Conservation (phyloP, 2,329 filamentous ascomycete species). For the Trichoderma polysporum region DNA sequence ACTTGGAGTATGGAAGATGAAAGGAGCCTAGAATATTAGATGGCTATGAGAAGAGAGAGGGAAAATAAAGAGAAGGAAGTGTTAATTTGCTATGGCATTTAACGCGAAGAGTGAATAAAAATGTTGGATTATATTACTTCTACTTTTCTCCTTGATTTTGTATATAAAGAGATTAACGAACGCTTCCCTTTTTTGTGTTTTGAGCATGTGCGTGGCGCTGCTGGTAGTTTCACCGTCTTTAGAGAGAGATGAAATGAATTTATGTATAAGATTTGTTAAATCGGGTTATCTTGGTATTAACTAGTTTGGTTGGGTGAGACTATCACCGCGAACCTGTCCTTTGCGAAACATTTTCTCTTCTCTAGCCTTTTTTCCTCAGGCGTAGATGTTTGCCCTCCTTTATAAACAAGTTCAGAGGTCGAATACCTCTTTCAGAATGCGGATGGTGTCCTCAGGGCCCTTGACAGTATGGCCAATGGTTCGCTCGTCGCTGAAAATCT, state of each 20-base stretch:
- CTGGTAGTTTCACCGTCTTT: neutral
- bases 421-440: slow-evolving; percentile 78
- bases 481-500: slow-evolving; percentile 81
- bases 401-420: slow-evolving; percentile 47
- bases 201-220: neutral
- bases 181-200: neutral
- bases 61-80: neutral
- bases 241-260: neutral
- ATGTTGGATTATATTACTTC: neutral
- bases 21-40: neutral
- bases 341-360: neutral
- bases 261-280: neutral
- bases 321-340: neutral
- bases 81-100: neutral
- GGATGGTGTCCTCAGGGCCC: slow-evolving; percentile 78
- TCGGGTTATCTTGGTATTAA: slow-evolving; percentile 10
- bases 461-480: slow-evolving; percentile 84
- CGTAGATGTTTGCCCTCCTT: neutral
- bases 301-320: neutral
- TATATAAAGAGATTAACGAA: slow-evolving; percentile 5
- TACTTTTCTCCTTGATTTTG: neutral
- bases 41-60: neutral
- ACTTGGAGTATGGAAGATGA: slow-evolving; percentile 66
- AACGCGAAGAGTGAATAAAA: neutral
- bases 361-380: neutral